These are phyloP conservation scores for Kwoniella heveanensis DNA, from an alignment of 768 basidiomycete genomes.

Conservation along the genomic window DNA sequence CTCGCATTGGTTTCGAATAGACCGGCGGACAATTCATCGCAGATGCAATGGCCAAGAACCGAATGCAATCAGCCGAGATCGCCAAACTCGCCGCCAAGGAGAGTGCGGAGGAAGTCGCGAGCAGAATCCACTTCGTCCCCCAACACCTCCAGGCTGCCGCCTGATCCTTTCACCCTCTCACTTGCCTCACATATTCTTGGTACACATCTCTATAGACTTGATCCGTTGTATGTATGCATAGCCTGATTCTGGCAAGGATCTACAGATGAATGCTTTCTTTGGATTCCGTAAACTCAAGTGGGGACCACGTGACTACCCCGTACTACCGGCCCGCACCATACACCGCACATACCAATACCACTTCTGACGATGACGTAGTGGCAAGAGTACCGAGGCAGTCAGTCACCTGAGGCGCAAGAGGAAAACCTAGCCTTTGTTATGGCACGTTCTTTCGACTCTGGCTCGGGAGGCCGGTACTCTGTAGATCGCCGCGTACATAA, in stretches of 20 bases:
- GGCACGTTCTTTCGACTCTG: background rate
- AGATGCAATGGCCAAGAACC: constrained; percentile 40
- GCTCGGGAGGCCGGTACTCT: no score
- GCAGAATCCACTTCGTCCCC: constrained; percentile 29
- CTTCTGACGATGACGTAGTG: constrained; percentile 1
- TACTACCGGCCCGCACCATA: no score
- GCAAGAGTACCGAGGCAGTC: background rate
- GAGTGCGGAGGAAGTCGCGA: constrained; percentile 17
- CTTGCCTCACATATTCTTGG: no score
- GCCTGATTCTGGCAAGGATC: no score
- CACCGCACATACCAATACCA: background rate
- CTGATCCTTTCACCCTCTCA: background rate
- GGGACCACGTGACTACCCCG: no score
- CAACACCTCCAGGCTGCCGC: constrained; percentile 20
- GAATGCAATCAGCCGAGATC: constrained; percentile 36
- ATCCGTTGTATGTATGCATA: no score
- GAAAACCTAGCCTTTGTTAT: background rate
- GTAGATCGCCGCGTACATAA: background rate
- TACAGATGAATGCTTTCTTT: no score
- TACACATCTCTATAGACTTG: no score
- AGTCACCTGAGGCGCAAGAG: constrained; percentile 1
- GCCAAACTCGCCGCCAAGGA: constrained; percentile 24
- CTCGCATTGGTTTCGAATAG: no score
- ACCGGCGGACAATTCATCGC: constrained; percentile 50
- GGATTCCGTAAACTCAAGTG: no score